Conservation (phyloP, 257 asterid genomes). For the Gynochthodes officinalis region DNA sequence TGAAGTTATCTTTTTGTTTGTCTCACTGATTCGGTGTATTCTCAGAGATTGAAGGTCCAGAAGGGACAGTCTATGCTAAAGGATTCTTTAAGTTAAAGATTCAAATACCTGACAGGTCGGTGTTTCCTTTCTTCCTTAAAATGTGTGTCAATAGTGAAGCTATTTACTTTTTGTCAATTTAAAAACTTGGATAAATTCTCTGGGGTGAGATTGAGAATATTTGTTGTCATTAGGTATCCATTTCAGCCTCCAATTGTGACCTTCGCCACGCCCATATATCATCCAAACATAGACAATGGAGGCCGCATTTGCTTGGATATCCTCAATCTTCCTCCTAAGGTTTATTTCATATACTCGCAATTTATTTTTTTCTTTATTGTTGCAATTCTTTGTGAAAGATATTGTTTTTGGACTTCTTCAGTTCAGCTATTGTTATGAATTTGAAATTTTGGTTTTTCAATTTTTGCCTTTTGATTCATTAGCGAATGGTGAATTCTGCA, state of each 20-base stretch:
- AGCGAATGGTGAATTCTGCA: background rate
- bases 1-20: background rate
- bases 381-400: background rate
- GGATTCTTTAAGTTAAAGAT: conserved; percentile 64
- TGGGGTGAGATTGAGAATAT: background rate
- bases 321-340: conserved; percentile 95
- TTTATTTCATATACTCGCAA: background rate
- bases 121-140: no score
- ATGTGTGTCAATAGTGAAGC: background rate
- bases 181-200: background rate
- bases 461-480: background rate
- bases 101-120: conserved; percentile 78
- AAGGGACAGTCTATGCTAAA: conserved; percentile 62
- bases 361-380: background rate
- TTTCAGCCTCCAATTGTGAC: conserved; percentile 89
- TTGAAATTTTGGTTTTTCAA: background rate
- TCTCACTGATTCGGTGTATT: background rate
- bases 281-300: conserved; percentile 85
- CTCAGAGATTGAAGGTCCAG: conserved; percentile 72
- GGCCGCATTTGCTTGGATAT: conserved; percentile 95
- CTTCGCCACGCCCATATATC: conserved; percentile 70
- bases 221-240: conserved; percentile 50
- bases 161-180: background rate
- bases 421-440: background rate
- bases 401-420: background rate